phyloP scores from a whole-genome alignment of 2,329 filamentous ascomycete species.

The Cytospora chrysosperma region DNA sequence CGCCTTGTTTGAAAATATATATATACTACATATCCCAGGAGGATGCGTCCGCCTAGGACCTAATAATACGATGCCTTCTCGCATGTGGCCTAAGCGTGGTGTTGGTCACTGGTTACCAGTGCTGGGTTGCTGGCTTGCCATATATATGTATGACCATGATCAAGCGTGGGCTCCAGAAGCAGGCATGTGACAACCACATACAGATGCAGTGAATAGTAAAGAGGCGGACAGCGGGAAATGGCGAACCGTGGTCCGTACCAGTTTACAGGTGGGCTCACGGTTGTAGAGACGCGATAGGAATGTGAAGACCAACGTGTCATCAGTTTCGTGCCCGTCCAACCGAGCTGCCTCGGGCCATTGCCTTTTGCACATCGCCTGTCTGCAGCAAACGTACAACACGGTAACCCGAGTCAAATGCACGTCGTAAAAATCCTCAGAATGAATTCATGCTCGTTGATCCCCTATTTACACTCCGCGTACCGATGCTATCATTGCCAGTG shows the following conservation, averaged over 20 bases:
- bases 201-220: background rate
- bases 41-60: too few species aligned
- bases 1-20: background rate
- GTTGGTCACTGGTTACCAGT: background rate
- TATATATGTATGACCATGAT: background rate
- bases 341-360: background rate
- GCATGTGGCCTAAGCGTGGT: background rate
- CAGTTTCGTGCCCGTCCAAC: background rate
- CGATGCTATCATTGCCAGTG: background rate
- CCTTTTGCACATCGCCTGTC: background rate
- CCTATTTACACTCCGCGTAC: background rate
- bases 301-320: background rate
- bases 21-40: too few species aligned
- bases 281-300: background rate
- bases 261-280: background rate
- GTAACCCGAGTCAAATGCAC: background rate
- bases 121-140: background rate
- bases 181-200: background rate
- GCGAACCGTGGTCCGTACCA: background rate
- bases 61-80: too few species aligned
- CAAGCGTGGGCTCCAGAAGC: background rate
- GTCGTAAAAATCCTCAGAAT: background rate
- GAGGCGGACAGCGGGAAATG: background rate
- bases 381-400: background rate
- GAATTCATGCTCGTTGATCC: background rate